A percentile compares a stretch with the other conserved stretches of the same genome.
Conservation (phyloP, 2,329 filamentous ascomycete genomes). For the Penicillium sp. region DNA sequence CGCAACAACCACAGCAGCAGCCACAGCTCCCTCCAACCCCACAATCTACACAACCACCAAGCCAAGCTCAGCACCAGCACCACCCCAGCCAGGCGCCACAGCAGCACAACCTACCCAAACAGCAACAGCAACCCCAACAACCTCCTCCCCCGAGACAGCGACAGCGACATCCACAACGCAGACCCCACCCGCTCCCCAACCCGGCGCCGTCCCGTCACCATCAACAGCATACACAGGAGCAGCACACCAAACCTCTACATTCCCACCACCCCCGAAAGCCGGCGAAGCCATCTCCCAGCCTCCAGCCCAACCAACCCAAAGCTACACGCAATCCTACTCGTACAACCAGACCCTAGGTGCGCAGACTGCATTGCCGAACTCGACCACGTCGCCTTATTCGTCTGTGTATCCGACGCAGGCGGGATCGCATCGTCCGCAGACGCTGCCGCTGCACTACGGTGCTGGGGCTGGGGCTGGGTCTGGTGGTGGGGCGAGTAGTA, state of each 20-base stretch:
- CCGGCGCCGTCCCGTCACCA: constrained; percentile 23
- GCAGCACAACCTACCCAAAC: constrained; percentile 8
- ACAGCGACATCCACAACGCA: constrained; percentile 5
- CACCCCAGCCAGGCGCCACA: constrained; percentile 33
- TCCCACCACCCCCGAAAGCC: constrained; percentile 18
- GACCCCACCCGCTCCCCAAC: constrained; percentile 33
- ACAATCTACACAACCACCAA: not conserved
- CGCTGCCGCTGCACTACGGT: constrained; percentile 12
- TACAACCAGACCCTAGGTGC: constrained; percentile 3
- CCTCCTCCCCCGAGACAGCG: constrained; percentile 6
- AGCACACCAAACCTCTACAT: constrained; percentile 2
- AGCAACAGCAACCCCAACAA: constrained; percentile 2
- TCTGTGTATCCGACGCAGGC: constrained; percentile 21
- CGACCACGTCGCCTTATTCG: constrained; percentile 21
- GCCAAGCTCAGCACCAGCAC: constrained; percentile 21
- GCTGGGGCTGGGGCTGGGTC: not conserved
- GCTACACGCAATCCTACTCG: constrained; percentile 11
- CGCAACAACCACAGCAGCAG: constrained; percentile 13
- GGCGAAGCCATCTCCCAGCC: constrained; percentile 6
- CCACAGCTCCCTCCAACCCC: not conserved
- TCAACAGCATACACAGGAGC: not conserved
- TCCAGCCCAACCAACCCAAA: not conserved
- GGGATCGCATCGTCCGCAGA: not conserved
- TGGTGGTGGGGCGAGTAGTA: constrained; percentile 13
- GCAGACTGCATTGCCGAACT: constrained; percentile 14